These are phyloP conservation scores for Sherardia arvensis DNA, from an alignment of 257 asterid genomes.

Conservation along the genomic window DNA sequence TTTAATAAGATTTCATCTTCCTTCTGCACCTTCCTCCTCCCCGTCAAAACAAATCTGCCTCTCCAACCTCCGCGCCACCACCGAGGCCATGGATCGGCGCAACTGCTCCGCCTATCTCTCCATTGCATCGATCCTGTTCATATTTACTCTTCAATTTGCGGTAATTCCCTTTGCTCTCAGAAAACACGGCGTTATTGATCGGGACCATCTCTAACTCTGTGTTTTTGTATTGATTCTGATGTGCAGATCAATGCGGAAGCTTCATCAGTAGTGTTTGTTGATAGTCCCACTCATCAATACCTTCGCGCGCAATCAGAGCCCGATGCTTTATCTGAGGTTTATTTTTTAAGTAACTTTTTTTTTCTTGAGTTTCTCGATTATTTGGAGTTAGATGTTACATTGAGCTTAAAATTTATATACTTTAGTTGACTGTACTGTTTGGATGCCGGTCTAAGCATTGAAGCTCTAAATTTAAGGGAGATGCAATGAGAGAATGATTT, in stretches of 20 bases:
- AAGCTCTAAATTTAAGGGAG: neutral
- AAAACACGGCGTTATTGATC: neutral
- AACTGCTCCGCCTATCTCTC: conserved; percentile 6
- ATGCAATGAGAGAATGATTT: neutral
- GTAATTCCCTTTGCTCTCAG: conserved; percentile 16
- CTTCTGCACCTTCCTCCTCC: neutral
- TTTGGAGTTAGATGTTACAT: neutral
- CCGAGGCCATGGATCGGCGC: conserved; percentile 17
- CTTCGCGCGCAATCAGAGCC: conserved; percentile 42
- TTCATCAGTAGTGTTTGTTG: conserved; percentile 54
- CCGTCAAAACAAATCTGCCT: neutral
- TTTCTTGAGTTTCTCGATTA: neutral
- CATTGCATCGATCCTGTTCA: conserved; percentile 26
- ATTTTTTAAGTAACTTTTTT: neutral
- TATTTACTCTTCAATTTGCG: conserved; percentile 24
- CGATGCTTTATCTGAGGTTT: conserved; percentile 29
- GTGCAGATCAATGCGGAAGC: conserved; percentile 36
- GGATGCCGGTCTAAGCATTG: neutral
- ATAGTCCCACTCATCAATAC: conserved; percentile 45
- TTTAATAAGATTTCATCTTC: neutral
- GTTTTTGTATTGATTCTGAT: conserved; percentile 11
- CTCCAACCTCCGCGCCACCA: neutral
- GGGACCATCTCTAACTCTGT: neutral
- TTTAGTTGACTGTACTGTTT: neutral
- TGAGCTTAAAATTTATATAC: neutral